phyloP scores from a whole-genome alignment of 106 monocot genomes.

The Dendrobium huoshanense region DNA sequence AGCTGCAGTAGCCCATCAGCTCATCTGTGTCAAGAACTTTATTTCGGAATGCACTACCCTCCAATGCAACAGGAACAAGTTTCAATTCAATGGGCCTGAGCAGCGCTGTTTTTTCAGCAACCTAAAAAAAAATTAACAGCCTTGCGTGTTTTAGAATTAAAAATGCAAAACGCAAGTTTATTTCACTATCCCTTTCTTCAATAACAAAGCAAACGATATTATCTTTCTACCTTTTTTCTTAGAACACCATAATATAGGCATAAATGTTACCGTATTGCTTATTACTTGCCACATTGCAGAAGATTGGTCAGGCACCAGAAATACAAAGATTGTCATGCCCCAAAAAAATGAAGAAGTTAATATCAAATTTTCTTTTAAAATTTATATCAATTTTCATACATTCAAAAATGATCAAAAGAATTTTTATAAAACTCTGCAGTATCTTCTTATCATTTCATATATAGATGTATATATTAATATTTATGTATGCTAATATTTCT shows the following conservation, averaged over 20 bases:
- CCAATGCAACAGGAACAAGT: slow-evolving; percentile 68
- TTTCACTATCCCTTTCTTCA: not conserved
- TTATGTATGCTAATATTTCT: too few species aligned
- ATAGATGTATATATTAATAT: too few species aligned
- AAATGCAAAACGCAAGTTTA: not conserved
- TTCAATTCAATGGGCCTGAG: slow-evolving; percentile 71
- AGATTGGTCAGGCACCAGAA: not conserved
- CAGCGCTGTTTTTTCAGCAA: slow-evolving; percentile 77
- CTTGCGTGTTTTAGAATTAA: not conserved
- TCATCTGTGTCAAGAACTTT: slow-evolving; percentile 77
- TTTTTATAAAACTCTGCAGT: too few species aligned
- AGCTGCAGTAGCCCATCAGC: slow-evolving; percentile 66
- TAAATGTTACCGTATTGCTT: not conserved
- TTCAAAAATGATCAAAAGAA: too few species aligned
- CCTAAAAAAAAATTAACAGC: slow-evolving; percentile 31
- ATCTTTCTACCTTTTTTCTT: not conserved
- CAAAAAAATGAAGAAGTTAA: too few species aligned
- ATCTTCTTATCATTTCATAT: too few species aligned
- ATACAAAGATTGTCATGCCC: not conserved
- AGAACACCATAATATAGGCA: not conserved
- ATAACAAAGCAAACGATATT: not conserved
- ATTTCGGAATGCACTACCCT: slow-evolving; percentile 79
- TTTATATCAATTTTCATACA: too few species aligned
- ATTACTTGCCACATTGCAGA: not conserved
- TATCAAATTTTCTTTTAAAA: too few species aligned